Conservation (phyloP, 768 basidiomycete genomes). For the Tephrocybe sp. region DNA sequence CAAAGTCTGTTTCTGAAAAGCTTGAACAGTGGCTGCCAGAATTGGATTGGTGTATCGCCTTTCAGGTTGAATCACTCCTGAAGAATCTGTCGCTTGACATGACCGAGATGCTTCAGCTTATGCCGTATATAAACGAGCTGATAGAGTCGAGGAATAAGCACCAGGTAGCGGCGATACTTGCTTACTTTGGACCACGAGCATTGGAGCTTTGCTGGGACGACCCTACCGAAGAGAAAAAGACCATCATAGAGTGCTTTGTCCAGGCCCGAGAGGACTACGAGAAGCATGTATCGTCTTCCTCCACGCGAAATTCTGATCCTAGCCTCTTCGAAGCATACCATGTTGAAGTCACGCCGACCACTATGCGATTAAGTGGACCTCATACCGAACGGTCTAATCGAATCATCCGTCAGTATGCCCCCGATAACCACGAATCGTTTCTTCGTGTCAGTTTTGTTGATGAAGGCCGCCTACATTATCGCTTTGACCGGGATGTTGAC, state of each 20-base stretch:
- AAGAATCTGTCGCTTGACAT: conserved; percentile 43
- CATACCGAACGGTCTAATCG: conserved; percentile 60
- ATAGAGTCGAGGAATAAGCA: conserved; percentile 26
- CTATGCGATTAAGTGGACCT: conserved; percentile 50
- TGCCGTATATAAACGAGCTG: conserved; percentile 31
- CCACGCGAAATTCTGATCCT: conserved; percentile 28
- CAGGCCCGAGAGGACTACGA: conserved; percentile 24
- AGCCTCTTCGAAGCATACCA: conserved; percentile 43
- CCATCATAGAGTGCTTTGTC: conserved; percentile 31
- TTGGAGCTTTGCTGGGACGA: conserved; percentile 26
- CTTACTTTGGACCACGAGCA: conserved; percentile 30
- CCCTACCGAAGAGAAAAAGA: conserved; percentile 11
- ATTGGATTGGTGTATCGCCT: conserved; percentile 52
- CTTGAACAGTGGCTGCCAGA: conserved; percentile 31
- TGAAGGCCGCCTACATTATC: conserved; percentile 50
- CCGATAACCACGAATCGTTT: conserved; percentile 48
- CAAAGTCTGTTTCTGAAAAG: conserved; percentile 26
- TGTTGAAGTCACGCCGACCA: conserved; percentile 53
- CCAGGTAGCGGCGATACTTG: conserved; percentile 40
- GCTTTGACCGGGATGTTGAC: conserved; percentile 56
- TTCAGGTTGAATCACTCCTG: conserved; percentile 52
- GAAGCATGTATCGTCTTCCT: conserved; percentile 15
- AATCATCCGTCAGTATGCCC: conserved; percentile 51
- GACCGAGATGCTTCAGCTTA: conserved; percentile 45
- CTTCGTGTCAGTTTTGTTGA: conserved; percentile 64